Conservation (phyloP, 2,329 filamentous ascomycete species). For the Rugonectria rugulosa region DNA sequence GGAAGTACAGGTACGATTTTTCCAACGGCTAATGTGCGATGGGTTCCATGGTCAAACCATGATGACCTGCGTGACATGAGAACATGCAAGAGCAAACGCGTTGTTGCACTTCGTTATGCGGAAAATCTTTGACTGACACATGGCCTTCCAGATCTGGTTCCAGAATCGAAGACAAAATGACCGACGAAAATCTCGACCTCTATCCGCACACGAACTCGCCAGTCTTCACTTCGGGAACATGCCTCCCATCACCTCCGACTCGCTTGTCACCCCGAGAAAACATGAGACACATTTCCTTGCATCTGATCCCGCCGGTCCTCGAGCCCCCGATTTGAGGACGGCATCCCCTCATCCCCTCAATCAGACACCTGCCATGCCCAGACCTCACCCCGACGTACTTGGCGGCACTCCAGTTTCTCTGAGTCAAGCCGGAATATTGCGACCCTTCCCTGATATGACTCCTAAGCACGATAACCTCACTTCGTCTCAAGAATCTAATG, state of each 20-base stretch:
- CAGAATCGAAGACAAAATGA: constrained; percentile 95
- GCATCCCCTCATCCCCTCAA: constrained; percentile 34
- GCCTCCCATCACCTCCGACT: constrained; percentile 59
- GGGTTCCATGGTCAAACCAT: too few species aligned
- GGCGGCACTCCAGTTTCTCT: constrained; percentile 37
- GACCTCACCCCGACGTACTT: constrained; percentile 35
- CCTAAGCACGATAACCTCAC: constrained; percentile 37
- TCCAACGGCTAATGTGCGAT: neutral
- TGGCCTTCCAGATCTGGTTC: constrained; percentile 85
- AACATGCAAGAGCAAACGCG: too few species aligned
- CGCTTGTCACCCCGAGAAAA: constrained; percentile 40
- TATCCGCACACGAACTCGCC: constrained; percentile 79
- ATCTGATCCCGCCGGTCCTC: constrained; percentile 39
- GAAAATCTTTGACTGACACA: constrained; percentile 27
- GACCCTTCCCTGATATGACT: constrained; percentile 32
- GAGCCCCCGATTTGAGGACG: constrained; percentile 33
- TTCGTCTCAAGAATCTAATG: constrained; percentile 40
- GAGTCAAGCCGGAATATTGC: constrained; percentile 27
- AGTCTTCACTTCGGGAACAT: constrained; percentile 64
- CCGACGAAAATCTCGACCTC: constrained; percentile 84
- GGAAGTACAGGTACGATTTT: constrained; percentile 83
- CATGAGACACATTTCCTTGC: constrained; percentile 38
- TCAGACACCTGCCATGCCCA: constrained; percentile 39
- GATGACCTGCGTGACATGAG: too few species aligned
- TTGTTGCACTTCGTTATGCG: constrained; percentile 10